Base-by-base conservation (phyloP, 1,139 yeast species). In the Debaryomyces sp. region DNA sequence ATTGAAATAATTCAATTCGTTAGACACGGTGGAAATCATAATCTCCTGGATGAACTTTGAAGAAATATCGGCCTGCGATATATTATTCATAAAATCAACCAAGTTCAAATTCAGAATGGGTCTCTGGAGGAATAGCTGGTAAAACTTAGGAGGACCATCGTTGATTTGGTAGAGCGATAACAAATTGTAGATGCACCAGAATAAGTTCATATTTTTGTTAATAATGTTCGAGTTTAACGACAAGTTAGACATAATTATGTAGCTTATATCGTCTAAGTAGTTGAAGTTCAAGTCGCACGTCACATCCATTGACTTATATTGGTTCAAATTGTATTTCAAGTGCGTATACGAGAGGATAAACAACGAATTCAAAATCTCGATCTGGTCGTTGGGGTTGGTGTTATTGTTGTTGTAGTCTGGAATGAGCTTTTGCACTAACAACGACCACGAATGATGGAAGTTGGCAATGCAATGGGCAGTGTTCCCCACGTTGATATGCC, bases 181-280 rank as follows among this genome's bases (percentile, higher is more conserved):
- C 17, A 76, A 51, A 4, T 71, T 63, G 54, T 76, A 77, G 23
- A 77, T 75, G 48, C 71, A 67, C 81, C 80, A 77, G 52, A 76
- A 74, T 49, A 75, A 64, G 15, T 62, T 53, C 49, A 65, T 52
- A 47, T 68, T 63, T 21, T 52, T 51, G 36, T 59, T 64, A 32
- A 66, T 58, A 18, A 67, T 52, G 39, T 59, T 62, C 22, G 57
- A 44, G 43, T 49, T 51, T 27, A 44, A 44, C 5, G 54, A 48
- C 41, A 69, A 59, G 44, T 67, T 68, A 10, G 63, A 57, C 45
- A 67, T 54, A 18, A 71, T 62, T 27, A 73, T 69, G 46, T 63
- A 70, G 13, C 77, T 67, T 8, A 77, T 75, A 54, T 78, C 81
- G 55, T 78, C 75, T 42, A 79, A 62, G 53, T 77, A 77, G 54